phyloP scores from a whole-genome alignment of 257 asterid genomes.

The Capsicum baccatum region DNA sequence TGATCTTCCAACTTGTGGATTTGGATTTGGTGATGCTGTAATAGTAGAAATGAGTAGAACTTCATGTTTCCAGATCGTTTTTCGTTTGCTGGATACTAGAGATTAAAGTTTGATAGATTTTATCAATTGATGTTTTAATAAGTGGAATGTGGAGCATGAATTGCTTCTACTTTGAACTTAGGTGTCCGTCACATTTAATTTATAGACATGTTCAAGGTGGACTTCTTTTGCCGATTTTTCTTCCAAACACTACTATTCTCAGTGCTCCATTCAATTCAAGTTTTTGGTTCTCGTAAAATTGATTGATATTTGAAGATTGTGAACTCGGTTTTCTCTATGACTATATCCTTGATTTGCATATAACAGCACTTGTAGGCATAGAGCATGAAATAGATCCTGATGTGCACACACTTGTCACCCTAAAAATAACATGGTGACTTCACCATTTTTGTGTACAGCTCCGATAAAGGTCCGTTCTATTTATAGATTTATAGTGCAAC shows the following conservation, averaged over 20 bases:
- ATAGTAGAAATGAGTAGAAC: slow-evolving; percentile 77
- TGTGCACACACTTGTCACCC: slow-evolving; percentile 49
- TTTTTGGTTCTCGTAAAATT: not conserved
- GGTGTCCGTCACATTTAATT: not conserved
- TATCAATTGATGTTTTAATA: not conserved
- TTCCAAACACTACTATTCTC: slow-evolving; percentile 18
- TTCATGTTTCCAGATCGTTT: slow-evolving; percentile 24
- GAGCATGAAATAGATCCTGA: not conserved
- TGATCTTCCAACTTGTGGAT: slow-evolving; percentile 96
- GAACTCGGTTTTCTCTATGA: not conserved
- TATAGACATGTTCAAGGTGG: not conserved
- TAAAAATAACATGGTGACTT: slow-evolving; percentile 62
- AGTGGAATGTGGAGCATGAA: slow-evolving; percentile 32
- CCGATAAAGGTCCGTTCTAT: slow-evolving; percentile 76
- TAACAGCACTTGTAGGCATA: not conserved
- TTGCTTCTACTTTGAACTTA: slow-evolving; percentile 21
- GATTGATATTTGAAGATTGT: not conserved
- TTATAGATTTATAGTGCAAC: slow-evolving; percentile 21
- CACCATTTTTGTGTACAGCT: slow-evolving; percentile 82
- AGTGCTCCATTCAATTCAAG: not conserved
- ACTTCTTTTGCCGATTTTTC: not conserved
- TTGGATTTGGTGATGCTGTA: slow-evolving; percentile 99
- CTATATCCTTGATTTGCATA: not conserved
- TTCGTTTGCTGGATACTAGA: not conserved
- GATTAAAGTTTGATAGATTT: not conserved